phyloP scores from a whole-genome alignment of 805 yeast species.

The Komagataella kurtzmanii region DNA sequence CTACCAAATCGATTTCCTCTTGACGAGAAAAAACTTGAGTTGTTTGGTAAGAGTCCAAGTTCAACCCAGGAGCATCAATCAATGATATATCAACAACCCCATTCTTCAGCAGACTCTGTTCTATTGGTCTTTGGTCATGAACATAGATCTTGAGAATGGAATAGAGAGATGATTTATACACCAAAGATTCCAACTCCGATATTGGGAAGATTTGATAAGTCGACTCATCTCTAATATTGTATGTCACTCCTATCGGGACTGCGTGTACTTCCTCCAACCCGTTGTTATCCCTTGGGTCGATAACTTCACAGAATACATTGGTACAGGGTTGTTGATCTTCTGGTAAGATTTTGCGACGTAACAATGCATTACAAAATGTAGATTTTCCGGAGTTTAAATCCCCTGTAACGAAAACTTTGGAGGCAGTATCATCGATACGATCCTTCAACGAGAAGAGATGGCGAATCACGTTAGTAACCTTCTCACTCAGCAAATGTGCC shows the following conservation, averaged over 20 bases:
- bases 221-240: conserved; percentile 42
- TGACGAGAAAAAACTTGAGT: conserved; percentile 92
- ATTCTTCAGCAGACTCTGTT: conserved; percentile 64
- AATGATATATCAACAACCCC: conserved; percentile 87
- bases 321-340: conserved; percentile 98
- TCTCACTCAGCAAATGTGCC: conserved; percentile 56
- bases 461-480: conserved; percentile 46
- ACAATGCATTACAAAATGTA: conserved; percentile 82
- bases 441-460: conserved; percentile 65
- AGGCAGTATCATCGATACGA: conserved; percentile 80
- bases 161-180: conserved; percentile 59
- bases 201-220: conserved; percentile 49
- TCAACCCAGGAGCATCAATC: conserved; percentile 96
- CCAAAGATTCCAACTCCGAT: conserved; percentile 50
- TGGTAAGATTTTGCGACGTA: conserved; percentile 69
- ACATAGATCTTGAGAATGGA: conserved; percentile 70
- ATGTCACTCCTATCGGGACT: conserved; percentile 41
- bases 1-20: conserved; percentile 92
- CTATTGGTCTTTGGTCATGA: conserved; percentile 55
- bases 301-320: conserved; percentile 87
- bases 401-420: conserved; percentile 93
- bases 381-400: conserved; percentile 96
- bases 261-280: conserved; percentile 91
- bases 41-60: conserved; percentile 86
- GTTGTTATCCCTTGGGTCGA: conserved; percentile 67